Conservation (phyloP, 2,329 filamentous ascomycete genomes). For the Aureobasidium sp. region DNA sequence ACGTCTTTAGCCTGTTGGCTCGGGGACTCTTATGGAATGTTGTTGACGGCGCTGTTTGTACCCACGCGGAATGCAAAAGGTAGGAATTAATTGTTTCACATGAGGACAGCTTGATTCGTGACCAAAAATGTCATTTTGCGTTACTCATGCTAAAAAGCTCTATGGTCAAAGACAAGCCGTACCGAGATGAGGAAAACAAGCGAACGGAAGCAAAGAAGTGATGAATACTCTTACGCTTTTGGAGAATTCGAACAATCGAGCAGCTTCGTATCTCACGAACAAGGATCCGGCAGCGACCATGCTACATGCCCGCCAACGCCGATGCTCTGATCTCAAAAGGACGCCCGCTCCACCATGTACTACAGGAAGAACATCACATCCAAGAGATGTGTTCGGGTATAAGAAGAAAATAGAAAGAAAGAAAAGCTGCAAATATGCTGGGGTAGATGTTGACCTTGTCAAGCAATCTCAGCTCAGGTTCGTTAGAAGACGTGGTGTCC, state of each 20-base stretch:
- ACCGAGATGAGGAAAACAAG: background rate
- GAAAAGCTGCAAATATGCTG: background rate
- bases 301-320: constrained; percentile 1
- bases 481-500: background rate
- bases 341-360: background rate
- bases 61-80: background rate
- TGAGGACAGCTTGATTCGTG: background rate
- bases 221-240: background rate
- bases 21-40: background rate
- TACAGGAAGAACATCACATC: constrained; percentile 11
- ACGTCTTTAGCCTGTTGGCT: background rate
- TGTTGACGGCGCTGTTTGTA: background rate
- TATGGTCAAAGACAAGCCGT: background rate
- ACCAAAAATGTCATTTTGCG: background rate
- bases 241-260: background rate
- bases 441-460: background rate
- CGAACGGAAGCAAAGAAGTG: background rate
- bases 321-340: background rate
- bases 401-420: background rate
- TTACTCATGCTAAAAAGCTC: background rate
- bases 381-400: constrained; percentile 7
- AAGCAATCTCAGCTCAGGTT: background rate
- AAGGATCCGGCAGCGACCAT: background rate
- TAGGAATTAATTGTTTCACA: background rate
- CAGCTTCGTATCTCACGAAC: background rate